Base-by-base conservation (phyloP, 108 stramenopile species). In the Cyclotella sp. region DNA sequence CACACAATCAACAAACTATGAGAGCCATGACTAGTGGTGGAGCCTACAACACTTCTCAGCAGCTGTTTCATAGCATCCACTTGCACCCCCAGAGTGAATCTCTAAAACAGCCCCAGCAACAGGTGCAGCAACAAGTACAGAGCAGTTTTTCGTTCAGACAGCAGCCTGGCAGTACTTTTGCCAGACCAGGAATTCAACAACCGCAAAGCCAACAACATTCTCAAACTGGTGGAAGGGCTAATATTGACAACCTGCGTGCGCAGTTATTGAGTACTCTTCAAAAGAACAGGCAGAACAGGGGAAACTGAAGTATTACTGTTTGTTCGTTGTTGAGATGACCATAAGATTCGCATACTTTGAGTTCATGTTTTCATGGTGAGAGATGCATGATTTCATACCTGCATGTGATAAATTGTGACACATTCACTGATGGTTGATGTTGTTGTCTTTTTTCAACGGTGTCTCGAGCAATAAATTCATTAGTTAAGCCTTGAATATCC, bases 251-350 rank as follows among this genome's bases (percentile, higher is more conserved):
- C 64, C 84, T 96, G 58, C 87, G 89, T 21, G 87, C 92, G 18
- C 95, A 96, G 70, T 82, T 96, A 70, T 76, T 88, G 64, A 93
- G 86, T 57, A 96, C 93, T 16, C 66, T 96, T 74, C 73, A 89
- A 55, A 82, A 91, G 30, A 92, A 92, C 27, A 28, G 79, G 6
- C 75, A 84, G 30, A 59, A 66, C 28, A 65, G 30, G 64, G 57
- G 72, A 22, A 70, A 42, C 62, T 71, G 19, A 51, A 3, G 16
- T 16, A 19, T 16, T 8, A 8, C 16, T 51, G 19, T 51, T 16
- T 51, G 49, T 19, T 51, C n/a, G 8, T 19, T 34, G 34, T 2
- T 55, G 24, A 55, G 3, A 12, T 24, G 55, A 49, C 18, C 1
- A 3, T 9, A 49, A n/a, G 15, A 12, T 55, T 12, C 55, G 24